Evolutionary conservation across 116 monocot genomes (phyloP).

Genomic region (Iris pallida): DNA sequence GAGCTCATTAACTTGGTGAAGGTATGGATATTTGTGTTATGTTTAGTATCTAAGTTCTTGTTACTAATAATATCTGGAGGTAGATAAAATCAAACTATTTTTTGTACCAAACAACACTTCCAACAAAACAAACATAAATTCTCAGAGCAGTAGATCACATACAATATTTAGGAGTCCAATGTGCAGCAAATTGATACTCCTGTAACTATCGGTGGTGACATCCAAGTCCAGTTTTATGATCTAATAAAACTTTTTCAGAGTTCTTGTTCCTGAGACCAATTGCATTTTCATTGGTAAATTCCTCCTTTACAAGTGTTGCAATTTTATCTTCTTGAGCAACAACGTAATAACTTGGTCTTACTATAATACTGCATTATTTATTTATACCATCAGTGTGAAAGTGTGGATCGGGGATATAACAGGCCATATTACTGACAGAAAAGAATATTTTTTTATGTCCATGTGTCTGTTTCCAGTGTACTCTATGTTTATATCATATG

Average conservation of each 20-base stretch:
- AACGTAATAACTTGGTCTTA: too few relatives aligned
- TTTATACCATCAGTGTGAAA: too few relatives aligned
- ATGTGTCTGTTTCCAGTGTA: neutral
- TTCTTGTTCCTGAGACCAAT: too few relatives aligned
- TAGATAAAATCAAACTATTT: neutral
- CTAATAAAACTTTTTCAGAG: too few relatives aligned
- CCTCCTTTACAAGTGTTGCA: too few relatives aligned
- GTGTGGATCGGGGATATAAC: too few relatives aligned
- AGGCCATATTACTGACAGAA: conserved; percentile 58
- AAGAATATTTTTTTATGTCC: neutral
- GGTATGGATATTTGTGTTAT: conserved; percentile 34
- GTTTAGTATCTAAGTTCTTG: neutral
- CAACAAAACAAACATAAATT: conserved; percentile 94
- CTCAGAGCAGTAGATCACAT: conserved; percentile 88
- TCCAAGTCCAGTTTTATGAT: too few relatives aligned
- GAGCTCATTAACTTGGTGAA: conserved; percentile 85
- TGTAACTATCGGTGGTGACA: too few relatives aligned
- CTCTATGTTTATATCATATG: neutral
- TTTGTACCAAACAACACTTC: conserved; percentile 77
- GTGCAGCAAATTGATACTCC: too few relatives aligned
- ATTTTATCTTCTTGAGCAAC: too few relatives aligned
- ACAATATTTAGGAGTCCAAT: conserved; percentile 96
- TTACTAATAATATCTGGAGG: neutral
- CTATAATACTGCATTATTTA: too few relatives aligned
- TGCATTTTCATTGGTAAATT: too few relatives aligned